Conservation (phyloP, 345 rosid species). For the Raphanus raphanistrum region DNA sequence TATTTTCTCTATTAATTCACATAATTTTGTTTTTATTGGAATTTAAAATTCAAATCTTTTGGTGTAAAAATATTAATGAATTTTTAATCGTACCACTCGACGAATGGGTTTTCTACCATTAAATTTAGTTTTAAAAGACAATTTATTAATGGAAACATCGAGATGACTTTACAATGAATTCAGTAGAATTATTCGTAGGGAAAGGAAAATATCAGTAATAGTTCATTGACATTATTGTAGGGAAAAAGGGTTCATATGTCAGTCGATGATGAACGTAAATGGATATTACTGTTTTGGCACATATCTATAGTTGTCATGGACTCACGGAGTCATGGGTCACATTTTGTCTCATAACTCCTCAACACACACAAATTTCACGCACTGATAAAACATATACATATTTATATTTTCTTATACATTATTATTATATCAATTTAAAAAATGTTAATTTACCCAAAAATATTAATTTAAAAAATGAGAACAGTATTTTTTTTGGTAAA, state of each 20-base stretch:
- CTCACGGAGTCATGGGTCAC: constrained; percentile 26
- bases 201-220: neutral
- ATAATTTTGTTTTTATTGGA: too few species aligned
- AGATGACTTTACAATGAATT: neutral
- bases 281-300: constrained; percentile 29
- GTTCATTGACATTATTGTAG: constrained; percentile 28
- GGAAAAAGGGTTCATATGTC: neutral
- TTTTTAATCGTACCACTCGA: too few species aligned
- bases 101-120: too few species aligned
- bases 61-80: too few species aligned
- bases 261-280: constrained; percentile 24
- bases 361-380: neutral
- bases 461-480: too few species aligned
- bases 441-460: too few species aligned
- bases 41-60: too few species aligned
- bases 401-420: neutral
- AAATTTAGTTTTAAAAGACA: neutral
- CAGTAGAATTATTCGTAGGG: neutral
- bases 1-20: too few species aligned
- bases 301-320: constrained; percentile 24
- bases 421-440: neutral
- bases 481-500: too few species aligned
- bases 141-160: neutral
- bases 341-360: constrained; percentile 25
- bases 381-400: neutral